Percentiles rank a stretch among this genome's conserved stretches.
Conservation (phyloP, 257 asterid genomes). For the Penstemon barbatus region DNA sequence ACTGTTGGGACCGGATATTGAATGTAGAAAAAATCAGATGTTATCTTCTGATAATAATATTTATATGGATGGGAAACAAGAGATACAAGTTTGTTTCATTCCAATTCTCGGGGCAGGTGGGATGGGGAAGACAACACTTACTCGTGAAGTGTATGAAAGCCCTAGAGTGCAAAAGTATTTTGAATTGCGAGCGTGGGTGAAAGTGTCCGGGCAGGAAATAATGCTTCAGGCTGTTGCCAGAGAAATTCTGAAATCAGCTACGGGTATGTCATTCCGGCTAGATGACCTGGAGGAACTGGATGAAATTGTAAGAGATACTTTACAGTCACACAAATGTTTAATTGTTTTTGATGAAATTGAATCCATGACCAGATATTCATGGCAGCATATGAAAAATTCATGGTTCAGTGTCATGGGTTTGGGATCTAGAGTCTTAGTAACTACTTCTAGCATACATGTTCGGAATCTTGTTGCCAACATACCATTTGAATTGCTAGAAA, state of each 20-base stretch:
- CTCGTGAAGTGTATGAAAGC: slow-evolving; percentile 16
- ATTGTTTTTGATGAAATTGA: slow-evolving; percentile 26
- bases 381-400: not conserved
- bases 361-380: not conserved
- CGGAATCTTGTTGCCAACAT: not conserved
- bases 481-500: not conserved
- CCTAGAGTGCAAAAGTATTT: not conserved
- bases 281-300: slow-evolving; percentile 24
- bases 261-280: slow-evolving; percentile 10
- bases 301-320: slow-evolving; percentile 26
- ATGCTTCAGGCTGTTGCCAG: slow-evolving; percentile 15
- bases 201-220: slow-evolving; percentile 11
- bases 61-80: not conserved
- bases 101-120: not conserved
- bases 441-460: slow-evolving; percentile 5
- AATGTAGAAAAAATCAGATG: too few species aligned
- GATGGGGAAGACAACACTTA: slow-evolving; percentile 23
- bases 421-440: slow-evolving; percentile 20
- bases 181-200: slow-evolving; percentile 25
- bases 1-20: not conserved
- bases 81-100: not conserved
- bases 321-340: slow-evolving; percentile 3
- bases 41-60: too few species aligned
- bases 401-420: slow-evolving; percentile 23
- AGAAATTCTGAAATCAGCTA: slow-evolving; percentile 8